A percentile compares a stretch with the other conserved stretches of the same genome.
Evolutionary conservation across 1,139 yeast species (phyloP).

Genomic region (Yamadazyma epiphylla): DNA sequence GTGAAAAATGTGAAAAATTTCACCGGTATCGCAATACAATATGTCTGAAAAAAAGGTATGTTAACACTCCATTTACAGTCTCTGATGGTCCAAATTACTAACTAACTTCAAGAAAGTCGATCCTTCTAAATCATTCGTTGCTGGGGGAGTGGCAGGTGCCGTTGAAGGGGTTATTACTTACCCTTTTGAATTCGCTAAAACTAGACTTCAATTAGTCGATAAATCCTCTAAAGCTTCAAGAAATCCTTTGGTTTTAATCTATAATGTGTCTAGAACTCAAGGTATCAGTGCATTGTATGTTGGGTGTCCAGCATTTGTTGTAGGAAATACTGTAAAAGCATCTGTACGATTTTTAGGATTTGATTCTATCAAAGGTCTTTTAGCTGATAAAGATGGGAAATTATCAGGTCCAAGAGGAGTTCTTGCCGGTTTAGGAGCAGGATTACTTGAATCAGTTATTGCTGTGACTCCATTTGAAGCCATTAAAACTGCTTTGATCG

Average conservation of each 20-base stretch:
- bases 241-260: slow-evolving; percentile 79
- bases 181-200: slow-evolving; percentile 96
- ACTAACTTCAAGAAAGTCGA: slow-evolving; percentile 26
- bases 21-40: slow-evolving; percentile 3
- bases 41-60: slow-evolving; percentile 8
- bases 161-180: slow-evolving; percentile 87
- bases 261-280: slow-evolving; percentile 68
- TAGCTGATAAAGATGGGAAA: slow-evolving; percentile 82
- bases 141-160: slow-evolving; percentile 95
- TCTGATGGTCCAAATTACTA: slow-evolving; percentile 3
- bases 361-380: slow-evolving; percentile 73
- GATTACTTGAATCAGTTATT: slow-evolving; percentile 81
- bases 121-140: slow-evolving; percentile 76
- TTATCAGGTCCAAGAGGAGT: slow-evolving; percentile 89
- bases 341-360: slow-evolving; percentile 91
- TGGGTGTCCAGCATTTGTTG: slow-evolving; percentile 97
- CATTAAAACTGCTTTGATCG: slow-evolving; percentile 91
- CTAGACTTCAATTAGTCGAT: slow-evolving; percentile 81
- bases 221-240: slow-evolving; percentile 64
- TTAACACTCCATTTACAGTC: background rate
- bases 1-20: slow-evolving; percentile 1
- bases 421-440: slow-evolving; percentile 94
- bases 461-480: slow-evolving; percentile 98
- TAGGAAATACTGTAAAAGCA: slow-evolving; percentile 95
- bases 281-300: slow-evolving; percentile 82